Conservation (phyloP, 2,329 filamentous ascomycete genomes). For the Nemania sp. region DNA sequence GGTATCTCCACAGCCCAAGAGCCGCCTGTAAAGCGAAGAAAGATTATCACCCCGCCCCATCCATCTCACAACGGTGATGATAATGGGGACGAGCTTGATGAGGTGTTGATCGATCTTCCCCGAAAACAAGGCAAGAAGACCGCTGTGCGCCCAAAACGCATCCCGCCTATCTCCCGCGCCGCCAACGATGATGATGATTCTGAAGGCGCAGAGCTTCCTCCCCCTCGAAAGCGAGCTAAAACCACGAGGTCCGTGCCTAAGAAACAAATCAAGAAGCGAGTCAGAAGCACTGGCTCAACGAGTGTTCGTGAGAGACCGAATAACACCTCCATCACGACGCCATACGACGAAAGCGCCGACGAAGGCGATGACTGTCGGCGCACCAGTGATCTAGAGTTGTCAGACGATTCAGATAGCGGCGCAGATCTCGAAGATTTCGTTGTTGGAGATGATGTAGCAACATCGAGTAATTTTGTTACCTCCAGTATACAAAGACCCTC, state of each 20-base stretch:
- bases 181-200: constrained; percentile 14
- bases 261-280: constrained; percentile 14
- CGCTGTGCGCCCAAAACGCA: constrained; percentile 4
- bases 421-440: constrained; percentile 40
- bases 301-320: constrained; percentile 23
- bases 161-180: constrained; percentile 5
- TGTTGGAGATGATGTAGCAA: constrained; percentile 38
- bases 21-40: constrained; percentile 37
- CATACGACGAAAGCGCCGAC: constrained; percentile 42
- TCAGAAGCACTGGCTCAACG: constrained; percentile 20
- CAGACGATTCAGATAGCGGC: constrained; percentile 41
- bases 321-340: constrained; percentile 19
- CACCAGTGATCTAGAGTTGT: constrained; percentile 43
- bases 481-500: constrained; percentile 32
- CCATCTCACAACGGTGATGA: constrained; percentile 13
- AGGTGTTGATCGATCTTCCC: constrained; percentile 15
- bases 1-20: constrained; percentile 21
- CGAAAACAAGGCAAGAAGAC: constrained; percentile 24
- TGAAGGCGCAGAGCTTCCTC: constrained; percentile 17
- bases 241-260: constrained; percentile 19
- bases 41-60: constrained; percentile 12
- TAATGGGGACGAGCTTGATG: constrained; percentile 27
- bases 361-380: constrained; percentile 41
- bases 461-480: constrained; percentile 35
- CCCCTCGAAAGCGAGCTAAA: constrained; percentile 21